These are phyloP conservation scores for Neoarthrinium moseri DNA, from an alignment of 2,329 filamentous ascomycete species.

Conservation along the genomic window DNA sequence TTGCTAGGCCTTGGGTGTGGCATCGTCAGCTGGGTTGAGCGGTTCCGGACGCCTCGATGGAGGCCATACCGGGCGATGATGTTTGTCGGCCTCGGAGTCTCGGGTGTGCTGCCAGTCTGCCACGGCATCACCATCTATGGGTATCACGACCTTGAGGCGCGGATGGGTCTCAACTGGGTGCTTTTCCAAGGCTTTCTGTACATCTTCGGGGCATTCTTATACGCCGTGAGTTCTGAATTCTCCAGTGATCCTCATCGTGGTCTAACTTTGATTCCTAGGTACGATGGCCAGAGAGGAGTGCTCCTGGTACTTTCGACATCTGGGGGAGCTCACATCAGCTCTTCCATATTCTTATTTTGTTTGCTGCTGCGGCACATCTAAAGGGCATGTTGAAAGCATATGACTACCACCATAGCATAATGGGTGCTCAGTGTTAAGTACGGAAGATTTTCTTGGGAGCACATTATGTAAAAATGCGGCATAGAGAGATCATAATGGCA, in stretches of 20 bases:
- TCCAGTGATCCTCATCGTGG: neutral
- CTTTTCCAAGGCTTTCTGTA: slow-evolving; percentile 80
- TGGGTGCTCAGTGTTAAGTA: slow-evolving; percentile 47
- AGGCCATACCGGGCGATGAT: slow-evolving; percentile 83
- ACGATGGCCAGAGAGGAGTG: slow-evolving; percentile 78
- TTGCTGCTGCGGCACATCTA: slow-evolving; percentile 80
- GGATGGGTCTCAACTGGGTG: slow-evolving; percentile 81
- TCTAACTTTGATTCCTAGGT: slow-evolving; percentile 39
- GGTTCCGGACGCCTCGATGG: slow-evolving; percentile 80
- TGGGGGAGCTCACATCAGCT: slow-evolving; percentile 94
- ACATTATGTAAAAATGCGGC: too few species aligned
- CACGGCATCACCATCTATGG: slow-evolving; percentile 74
- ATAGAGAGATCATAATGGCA: too few species aligned
- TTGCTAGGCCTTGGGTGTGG: slow-evolving; percentile 75
- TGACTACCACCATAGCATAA: slow-evolving; percentile 72
- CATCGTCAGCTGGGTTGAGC: slow-evolving; percentile 73
- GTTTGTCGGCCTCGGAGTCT: slow-evolving; percentile 86
- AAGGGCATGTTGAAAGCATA: slow-evolving; percentile 81
- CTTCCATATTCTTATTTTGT: slow-evolving; percentile 85
- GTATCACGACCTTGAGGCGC: slow-evolving; percentile 59
- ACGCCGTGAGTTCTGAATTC: slow-evolving; percentile 78
- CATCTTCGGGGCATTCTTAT: slow-evolving; percentile 80
- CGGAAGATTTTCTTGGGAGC: too few species aligned
- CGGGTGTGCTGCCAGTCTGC: slow-evolving; percentile 77
- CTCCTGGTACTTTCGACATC: slow-evolving; percentile 81